A percentile compares a stretch with the other conserved stretches of the same genome.
These are phyloP conservation scores for Rhizopogon parksii DNA, from an alignment of 1,284 basidiomycete genomes.

Conservation along the genomic window DNA sequence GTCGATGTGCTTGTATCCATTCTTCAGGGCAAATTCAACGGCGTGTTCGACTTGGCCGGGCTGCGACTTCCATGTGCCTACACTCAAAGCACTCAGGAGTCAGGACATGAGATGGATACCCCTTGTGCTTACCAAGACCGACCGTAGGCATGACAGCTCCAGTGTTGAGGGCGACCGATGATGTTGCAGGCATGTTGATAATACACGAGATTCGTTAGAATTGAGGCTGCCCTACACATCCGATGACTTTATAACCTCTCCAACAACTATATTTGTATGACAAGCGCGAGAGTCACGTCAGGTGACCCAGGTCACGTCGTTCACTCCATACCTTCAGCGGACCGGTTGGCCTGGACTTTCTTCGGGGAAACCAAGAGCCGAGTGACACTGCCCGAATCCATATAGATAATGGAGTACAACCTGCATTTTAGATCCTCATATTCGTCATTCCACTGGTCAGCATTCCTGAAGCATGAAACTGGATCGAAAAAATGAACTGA, in stretches of 20 bases:
- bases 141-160: slow-evolving; percentile 69
- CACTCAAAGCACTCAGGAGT: slow-evolving; percentile 2
- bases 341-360: neutral
- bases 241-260: neutral
- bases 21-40: slow-evolving; percentile 65
- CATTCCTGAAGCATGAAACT: no score
- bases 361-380: no score
- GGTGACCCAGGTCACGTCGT: no score
- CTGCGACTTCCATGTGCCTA: slow-evolving; percentile 74
- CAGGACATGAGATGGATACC: neutral
- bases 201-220: neutral
- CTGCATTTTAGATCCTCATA: no score
- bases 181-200: slow-evolving; percentile 39
- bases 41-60: slow-evolving; percentile 60
- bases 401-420: no score
- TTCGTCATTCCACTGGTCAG: no score
- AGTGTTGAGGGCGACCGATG: slow-evolving; percentile 60
- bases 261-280: neutral
- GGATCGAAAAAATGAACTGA: neutral
- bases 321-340: neutral
- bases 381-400: neutral
- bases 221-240: neutral
- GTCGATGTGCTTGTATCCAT: slow-evolving; percentile 74
- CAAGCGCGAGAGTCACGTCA: neutral
- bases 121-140: slow-evolving; percentile 52